Evolutionary conservation across 129 eudicot species (phyloP).

Genomic region (Flaveria robusta): DNA sequence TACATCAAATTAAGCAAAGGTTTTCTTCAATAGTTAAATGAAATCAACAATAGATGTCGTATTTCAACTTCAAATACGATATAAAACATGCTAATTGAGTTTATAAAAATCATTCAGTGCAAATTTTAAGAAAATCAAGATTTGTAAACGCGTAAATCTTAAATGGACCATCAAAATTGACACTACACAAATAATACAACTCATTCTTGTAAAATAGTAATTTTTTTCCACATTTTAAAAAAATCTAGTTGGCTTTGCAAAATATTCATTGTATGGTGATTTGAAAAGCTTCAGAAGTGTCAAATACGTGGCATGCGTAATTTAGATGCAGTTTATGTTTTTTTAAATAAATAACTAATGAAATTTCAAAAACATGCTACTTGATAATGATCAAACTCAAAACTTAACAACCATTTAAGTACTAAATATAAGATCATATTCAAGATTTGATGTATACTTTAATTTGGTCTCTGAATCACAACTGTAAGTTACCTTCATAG

Average conservation of each 20-base stretch:
- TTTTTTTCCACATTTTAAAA: background rate
- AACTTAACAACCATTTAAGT: background rate
- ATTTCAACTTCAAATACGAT: no score
- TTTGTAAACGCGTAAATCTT: no score
- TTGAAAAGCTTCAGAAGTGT: background rate
- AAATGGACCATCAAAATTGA: background rate
- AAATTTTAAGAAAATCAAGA: no score
- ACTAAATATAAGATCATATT: background rate
- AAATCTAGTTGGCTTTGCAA: background rate
- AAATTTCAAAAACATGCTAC: constrained; percentile 3
- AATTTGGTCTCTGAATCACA: background rate
- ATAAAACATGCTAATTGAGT: no score
- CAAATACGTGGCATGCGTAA: background rate
- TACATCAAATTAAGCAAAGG: no score
- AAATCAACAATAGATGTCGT: no score
- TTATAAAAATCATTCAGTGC: no score
- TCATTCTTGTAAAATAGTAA: background rate
- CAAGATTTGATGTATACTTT: background rate
- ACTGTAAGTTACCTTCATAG: constrained; percentile 55
- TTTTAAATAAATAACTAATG: background rate
- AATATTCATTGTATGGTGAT: background rate
- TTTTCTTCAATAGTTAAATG: no score
- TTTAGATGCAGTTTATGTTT: background rate
- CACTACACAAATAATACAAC: background rate
- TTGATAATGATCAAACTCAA: constrained; percentile 2